phyloP scores from a whole-genome alignment of 345 rosid species.

The Cardamine chenopodiifolia region DNA sequence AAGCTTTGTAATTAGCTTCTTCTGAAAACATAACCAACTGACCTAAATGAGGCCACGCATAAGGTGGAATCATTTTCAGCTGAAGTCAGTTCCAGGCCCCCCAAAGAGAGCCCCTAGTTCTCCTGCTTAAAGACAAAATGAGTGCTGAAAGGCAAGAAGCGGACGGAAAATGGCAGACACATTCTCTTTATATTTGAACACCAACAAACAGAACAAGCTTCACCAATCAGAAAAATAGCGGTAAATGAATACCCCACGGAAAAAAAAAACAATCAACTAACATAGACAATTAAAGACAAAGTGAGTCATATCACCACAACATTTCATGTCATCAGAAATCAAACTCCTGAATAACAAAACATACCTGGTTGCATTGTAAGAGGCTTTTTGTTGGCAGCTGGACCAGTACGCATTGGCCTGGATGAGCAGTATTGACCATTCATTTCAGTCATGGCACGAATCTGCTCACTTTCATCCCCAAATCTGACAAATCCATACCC shows the following conservation, averaged over 20 bases:
- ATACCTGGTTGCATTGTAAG: constrained; percentile 69
- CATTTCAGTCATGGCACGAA: constrained; percentile 92
- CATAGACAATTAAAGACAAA: constrained; percentile 22
- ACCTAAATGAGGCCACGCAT: constrained; percentile 99
- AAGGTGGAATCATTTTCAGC: constrained; percentile 97
- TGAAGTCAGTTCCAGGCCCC: constrained; percentile 93
- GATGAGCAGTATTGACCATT: constrained; percentile 81
- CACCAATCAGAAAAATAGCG: constrained; percentile 15
- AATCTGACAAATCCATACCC: constrained; percentile 97
- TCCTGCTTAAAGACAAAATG: constrained; percentile 99
- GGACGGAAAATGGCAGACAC: constrained; percentile 54
- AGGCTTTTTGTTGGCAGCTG: constrained; percentile 87
- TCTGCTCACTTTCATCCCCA: constrained; percentile 80
- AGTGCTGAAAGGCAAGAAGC: constrained; percentile 69
- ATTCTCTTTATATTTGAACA: constrained; percentile 45
- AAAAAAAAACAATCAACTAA: constrained; percentile 40
- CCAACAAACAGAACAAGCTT: constrained; percentile 48
- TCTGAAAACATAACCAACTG: constrained; percentile 87
- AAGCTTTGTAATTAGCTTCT: constrained; percentile 56
- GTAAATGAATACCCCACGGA: constrained; percentile 5
- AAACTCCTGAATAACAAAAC: constrained; percentile 9
- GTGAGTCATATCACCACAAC: constrained; percentile 7
- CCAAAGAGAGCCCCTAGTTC: constrained; percentile 93
- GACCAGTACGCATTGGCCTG: constrained; percentile 94
- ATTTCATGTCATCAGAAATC: background rate